phyloP scores from a whole-genome alignment of 441 rosid species.

The Populus hybrid region DNA sequence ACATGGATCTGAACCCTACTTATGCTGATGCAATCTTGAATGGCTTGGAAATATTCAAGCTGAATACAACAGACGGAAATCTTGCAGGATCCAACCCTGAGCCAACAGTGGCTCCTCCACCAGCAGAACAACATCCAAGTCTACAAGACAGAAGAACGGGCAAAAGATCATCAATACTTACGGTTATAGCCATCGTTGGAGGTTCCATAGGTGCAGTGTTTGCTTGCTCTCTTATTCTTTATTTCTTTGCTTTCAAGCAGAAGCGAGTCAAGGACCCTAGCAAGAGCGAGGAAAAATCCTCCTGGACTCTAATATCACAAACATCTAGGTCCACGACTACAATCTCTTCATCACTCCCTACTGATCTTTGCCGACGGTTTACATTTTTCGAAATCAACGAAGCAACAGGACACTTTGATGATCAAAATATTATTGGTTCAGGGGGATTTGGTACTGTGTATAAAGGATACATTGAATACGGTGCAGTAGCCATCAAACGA shows the following conservation, averaged over 20 bases:
- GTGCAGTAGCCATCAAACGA: conserved; percentile 27
- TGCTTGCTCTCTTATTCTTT: conserved; percentile 1
- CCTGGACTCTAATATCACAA: background rate
- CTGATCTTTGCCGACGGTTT: conserved; percentile 24
- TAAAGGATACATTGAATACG: conserved; percentile 10
- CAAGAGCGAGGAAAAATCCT: background rate
- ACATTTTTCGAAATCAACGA: conserved; percentile 24
- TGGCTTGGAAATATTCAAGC: conserved; percentile 22
- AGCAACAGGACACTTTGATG: conserved; percentile 37
- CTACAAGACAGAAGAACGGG: background rate
- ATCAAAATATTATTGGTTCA: conserved; percentile 20
- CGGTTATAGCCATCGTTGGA: background rate
- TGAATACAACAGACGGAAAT: background rate
- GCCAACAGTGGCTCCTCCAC: background rate
- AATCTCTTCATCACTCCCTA: background rate
- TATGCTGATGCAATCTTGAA: conserved; percentile 17
- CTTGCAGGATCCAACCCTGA: conserved; percentile 14
- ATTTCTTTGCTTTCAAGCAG: background rate
- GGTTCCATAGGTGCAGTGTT: background rate
- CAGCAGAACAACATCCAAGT: background rate
- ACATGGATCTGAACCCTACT: too few relatives aligned
- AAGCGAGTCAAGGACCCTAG: background rate
- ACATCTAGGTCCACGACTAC: conserved; percentile 5
- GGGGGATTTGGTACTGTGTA: conserved; percentile 23
- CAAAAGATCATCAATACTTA: background rate